phyloP scores from a whole-genome alignment of 805 yeast genomes.

The Candida caryicola region DNA sequence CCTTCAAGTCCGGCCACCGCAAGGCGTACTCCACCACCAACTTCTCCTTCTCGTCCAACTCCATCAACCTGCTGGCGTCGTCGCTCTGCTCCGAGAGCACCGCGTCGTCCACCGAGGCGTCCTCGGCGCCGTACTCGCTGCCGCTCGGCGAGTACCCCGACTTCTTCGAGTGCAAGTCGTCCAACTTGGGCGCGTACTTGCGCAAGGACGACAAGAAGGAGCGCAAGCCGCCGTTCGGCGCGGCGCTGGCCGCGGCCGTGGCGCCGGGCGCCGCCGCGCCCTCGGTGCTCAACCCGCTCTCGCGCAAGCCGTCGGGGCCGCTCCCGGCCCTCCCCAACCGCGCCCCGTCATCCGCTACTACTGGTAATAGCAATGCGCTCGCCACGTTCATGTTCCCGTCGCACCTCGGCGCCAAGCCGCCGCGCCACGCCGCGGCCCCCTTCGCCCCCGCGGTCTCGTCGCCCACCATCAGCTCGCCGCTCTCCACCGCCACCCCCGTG shows the following conservation, averaged over 20 bases:
- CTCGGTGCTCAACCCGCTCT: constrained; percentile 9
- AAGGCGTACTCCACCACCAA: constrained; percentile 17
- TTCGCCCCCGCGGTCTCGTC: constrained; percentile 20
- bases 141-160: constrained; percentile 25
- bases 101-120: constrained; percentile 30
- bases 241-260: neutral
- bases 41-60: constrained; percentile 20
- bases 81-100: constrained; percentile 26
- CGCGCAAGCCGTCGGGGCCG: constrained; percentile 9
- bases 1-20: constrained; percentile 17
- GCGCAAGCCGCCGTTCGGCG: no score
- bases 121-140: constrained; percentile 24
- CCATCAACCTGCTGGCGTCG: constrained; percentile 30
- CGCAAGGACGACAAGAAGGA: neutral
- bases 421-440: constrained; percentile 11
- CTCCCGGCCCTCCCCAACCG: constrained; percentile 4
- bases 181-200: constrained; percentile 7
- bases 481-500: constrained; percentile 29
- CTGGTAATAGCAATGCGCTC: neutral
- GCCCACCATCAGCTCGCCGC: constrained; percentile 36
- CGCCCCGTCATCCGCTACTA: constrained; percentile 1
- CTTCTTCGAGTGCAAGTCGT: constrained; percentile 18
- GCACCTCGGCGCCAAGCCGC: constrained; percentile 3
- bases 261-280: neutral
- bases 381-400: constrained; percentile 14